Conservation (phyloP, 2,329 filamentous ascomycete species). For the Purpureocillium lavendulum region DNA sequence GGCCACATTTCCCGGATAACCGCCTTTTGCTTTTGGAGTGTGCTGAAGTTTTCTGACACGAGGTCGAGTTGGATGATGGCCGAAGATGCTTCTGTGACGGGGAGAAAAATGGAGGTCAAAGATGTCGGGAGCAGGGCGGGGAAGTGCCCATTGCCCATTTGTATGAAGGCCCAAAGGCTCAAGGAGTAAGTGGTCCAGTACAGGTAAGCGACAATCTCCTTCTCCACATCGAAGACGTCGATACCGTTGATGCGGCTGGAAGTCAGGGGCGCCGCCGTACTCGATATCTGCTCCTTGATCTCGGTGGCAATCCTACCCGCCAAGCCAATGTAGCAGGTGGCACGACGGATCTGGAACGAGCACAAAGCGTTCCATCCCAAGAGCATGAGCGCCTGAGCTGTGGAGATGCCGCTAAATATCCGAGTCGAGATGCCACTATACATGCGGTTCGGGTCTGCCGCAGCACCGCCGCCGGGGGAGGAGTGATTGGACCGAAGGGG, state of each 20-base stretch:
- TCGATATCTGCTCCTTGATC: conserved; percentile 21
- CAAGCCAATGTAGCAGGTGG: conserved; percentile 25
- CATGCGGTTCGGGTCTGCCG: conserved; percentile 1
- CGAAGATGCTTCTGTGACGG: conserved; percentile 18
- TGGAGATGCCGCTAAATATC: conserved; percentile 22
- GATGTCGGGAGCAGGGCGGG: conserved; percentile 14
- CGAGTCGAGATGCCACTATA: conserved; percentile 21
- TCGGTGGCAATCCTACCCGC: conserved; percentile 20
- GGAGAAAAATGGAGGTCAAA: conserved; percentile 18
- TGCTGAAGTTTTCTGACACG: conserved; percentile 27
- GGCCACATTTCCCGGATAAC: conserved; percentile 26
- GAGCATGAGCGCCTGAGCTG: conserved; percentile 23
- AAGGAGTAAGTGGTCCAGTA: conserved; percentile 30
- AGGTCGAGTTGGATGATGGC: conserved; percentile 23
- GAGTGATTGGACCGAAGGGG: conserved; percentile 11
- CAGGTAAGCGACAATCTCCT: conserved; percentile 27
- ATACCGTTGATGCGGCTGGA: conserved; percentile 31
- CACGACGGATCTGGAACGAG: conserved; percentile 20
- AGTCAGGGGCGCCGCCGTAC: conserved; percentile 15
- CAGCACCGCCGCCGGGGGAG: conserved; percentile 11
- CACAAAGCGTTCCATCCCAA: conserved; percentile 28
- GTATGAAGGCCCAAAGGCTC: conserved; percentile 28
- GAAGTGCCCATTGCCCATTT: conserved; percentile 19
- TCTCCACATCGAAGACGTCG: conserved; percentile 29
- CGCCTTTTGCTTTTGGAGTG: conserved; percentile 23